Conservation (phyloP, 2,329 filamentous ascomycete species). For the Alternaria sp. region DNA sequence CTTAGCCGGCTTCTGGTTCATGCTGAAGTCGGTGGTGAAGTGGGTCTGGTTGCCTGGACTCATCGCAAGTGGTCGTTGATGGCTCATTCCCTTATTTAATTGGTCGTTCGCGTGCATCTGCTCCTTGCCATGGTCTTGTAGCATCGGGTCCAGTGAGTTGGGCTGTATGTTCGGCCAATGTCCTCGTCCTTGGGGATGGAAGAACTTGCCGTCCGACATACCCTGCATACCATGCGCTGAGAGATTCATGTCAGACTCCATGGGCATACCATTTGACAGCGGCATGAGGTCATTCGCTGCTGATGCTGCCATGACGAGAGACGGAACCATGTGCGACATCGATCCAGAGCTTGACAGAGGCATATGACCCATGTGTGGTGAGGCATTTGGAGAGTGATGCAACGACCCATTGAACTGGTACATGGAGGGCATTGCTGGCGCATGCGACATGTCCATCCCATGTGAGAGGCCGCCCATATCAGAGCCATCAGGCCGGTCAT, state of each 20-base stretch:
- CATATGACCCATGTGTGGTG: slow-evolving; percentile 43
- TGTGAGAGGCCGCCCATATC: slow-evolving; percentile 35
- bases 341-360: slow-evolving; percentile 35
- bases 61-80: slow-evolving; percentile 48
- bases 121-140: slow-evolving; percentile 43
- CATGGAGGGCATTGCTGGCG: slow-evolving; percentile 46
- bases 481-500: slow-evolving; percentile 42
- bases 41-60: slow-evolving; percentile 45
- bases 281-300: slow-evolving; percentile 50
- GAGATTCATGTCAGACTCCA: slow-evolving; percentile 46
- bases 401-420: slow-evolving; percentile 48
- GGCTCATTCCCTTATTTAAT: slow-evolving; percentile 26
- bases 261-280: slow-evolving; percentile 36
- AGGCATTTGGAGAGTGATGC: slow-evolving; percentile 44
- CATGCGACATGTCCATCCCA: slow-evolving; percentile 39
- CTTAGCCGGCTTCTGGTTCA: slow-evolving; percentile 47
- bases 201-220: slow-evolving; percentile 43
- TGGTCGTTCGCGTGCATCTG: slow-evolving; percentile 32
- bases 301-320: slow-evolving; percentile 50
- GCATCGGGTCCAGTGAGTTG: slow-evolving; percentile 40
- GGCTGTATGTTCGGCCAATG: slow-evolving; percentile 41
- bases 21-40: slow-evolving; percentile 49
- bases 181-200: slow-evolving; percentile 36
- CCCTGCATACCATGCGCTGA: slow-evolving; percentile 27
- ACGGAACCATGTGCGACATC: slow-evolving; percentile 45